Evolutionary conservation across 2,329 filamentous ascomycete species (phyloP), one percentile per base, ranked within the genome.

Genomic region (Sclerotinia glacialis): DNA sequence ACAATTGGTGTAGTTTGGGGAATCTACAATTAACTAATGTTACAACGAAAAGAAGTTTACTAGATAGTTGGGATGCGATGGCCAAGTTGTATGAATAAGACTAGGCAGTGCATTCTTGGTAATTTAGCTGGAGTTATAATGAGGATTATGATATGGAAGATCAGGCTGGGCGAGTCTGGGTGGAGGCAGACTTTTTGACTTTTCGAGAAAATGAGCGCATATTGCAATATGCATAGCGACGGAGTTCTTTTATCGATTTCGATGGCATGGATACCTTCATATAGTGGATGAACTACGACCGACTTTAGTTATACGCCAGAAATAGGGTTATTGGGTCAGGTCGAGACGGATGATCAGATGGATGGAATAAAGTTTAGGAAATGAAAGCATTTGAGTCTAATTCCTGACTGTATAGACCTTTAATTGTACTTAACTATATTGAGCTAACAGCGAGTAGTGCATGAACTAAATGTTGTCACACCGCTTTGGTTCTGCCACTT

Each of bases 1-100:
- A 83, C 70, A 81, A 86, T 72, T 91, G 88, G 88, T 91, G 88
- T 73, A 83, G 88, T 53, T 68, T 75, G 56, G 75, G 75, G 11
- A 75, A 75, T 59, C 61, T 74, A 52, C 54, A 69, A 16, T 55
- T 71, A 26, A 73, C 69, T 12, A 67, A 61, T 21, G 62, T 65
- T 28, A 67, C 66, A 1, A 70, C 72, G 16, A 71, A 73, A 67
- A 66, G 71, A 58, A 70, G 71, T 54, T 62, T 72, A 5, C 65
- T 72, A n/a, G 69, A 73, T 65, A 70, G 64, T 50, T 72, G 70
- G 68, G 69, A 71, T 34, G 56, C 66, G 14, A 69, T 72, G 69
- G 71, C 71, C 16, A 69, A 70, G 58, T 31, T 72, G 18, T 71
- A 71, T 47, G 50, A 64, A 42, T 54, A 64, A 46, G 40, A 34